These are phyloP conservation scores for Mycena rosella DNA, from an alignment of 768 basidiomycete species.

Conservation along the genomic window DNA sequence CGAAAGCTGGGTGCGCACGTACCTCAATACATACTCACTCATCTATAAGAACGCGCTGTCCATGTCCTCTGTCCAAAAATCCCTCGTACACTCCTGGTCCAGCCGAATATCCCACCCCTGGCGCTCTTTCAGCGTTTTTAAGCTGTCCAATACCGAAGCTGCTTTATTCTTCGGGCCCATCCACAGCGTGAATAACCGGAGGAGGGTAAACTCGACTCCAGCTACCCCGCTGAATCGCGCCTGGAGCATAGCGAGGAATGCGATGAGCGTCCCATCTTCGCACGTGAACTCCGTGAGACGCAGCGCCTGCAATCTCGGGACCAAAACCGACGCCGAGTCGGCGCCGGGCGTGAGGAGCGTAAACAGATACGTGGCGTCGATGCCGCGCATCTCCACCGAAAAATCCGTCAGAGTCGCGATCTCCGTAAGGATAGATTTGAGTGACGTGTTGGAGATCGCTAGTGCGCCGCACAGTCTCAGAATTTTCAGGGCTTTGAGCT, in stretches of 20 bases:
- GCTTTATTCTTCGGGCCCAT: too few species aligned
- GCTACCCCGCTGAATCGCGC: background rate
- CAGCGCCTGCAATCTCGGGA: background rate
- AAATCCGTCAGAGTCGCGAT: background rate
- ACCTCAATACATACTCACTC: too few species aligned
- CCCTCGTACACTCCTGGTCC: background rate
- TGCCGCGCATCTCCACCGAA: background rate
- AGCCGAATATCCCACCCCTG: slow-evolving; percentile 12
- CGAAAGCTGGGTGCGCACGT: too few species aligned
- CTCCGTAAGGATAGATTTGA: slow-evolving; percentile 3
- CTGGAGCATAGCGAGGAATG: background rate
- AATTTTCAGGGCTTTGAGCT: slow-evolving; percentile 5
- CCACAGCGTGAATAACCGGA: background rate
- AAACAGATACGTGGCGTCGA: background rate
- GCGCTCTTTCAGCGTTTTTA: background rate
- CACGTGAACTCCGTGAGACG: background rate
- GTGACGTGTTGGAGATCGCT: background rate
- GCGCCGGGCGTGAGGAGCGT: background rate
- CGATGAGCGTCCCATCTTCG: background rate
- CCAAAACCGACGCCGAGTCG: background rate
- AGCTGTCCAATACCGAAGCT: background rate
- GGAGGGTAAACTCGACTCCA: background rate
- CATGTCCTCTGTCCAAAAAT: slow-evolving; percentile 9
- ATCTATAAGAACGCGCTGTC: background rate
- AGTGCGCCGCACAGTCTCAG: slow-evolving; percentile 5